phyloP scores from a whole-genome alignment of 2,329 filamentous ascomycete species.

The Coniochaeta sp. region DNA sequence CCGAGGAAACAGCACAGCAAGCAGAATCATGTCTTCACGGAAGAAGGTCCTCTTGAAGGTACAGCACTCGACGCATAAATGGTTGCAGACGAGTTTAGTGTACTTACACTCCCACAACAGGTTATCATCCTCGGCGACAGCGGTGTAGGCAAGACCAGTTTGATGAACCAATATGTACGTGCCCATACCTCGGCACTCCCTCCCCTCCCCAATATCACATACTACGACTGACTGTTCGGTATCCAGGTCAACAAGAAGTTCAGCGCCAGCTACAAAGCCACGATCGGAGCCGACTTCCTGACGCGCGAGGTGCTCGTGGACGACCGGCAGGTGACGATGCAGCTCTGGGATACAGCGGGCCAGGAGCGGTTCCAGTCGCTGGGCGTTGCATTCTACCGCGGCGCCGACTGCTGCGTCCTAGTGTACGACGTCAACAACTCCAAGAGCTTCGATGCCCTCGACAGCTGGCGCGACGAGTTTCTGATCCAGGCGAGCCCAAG shows the following conservation, averaged over 20 bases:
- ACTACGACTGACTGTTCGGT: conserved; percentile 1
- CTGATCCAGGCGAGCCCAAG: conserved; percentile 93
- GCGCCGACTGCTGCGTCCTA: conserved; percentile 94
- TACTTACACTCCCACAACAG: conserved; percentile 37
- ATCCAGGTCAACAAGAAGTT: conserved; percentile 99
- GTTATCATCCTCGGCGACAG: conserved; percentile 99
- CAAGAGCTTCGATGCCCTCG: conserved; percentile 97
- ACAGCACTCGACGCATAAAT: conserved; percentile 16
- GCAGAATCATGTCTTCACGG: conserved; percentile 60
- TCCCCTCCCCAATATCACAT: too few species aligned
- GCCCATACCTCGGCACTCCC: not conserved
- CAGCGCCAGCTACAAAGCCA: conserved; percentile 98
- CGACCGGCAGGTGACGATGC: conserved; percentile 96
- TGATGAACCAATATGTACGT: conserved; percentile 99
- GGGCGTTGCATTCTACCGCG: conserved; percentile 94
- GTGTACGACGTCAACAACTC: conserved; percentile 99
- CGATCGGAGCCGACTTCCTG: conserved; percentile 96
- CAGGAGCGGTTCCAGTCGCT: conserved; percentile 97
- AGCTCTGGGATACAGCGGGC: conserved; percentile 97
- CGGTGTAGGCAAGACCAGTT: conserved; percentile 96
- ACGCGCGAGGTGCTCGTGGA: conserved; percentile 97
- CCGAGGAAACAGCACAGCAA: not conserved
- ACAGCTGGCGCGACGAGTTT: conserved; percentile 98
- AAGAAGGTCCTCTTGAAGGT: conserved; percentile 94
- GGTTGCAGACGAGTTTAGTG: not conserved